A percentile compares a stretch with the other conserved stretches of the same genome.
Evolutionary conservation across 2,329 filamentous ascomycete genomes (phyloP).

Genomic region (Xylaria sp.): DNA sequence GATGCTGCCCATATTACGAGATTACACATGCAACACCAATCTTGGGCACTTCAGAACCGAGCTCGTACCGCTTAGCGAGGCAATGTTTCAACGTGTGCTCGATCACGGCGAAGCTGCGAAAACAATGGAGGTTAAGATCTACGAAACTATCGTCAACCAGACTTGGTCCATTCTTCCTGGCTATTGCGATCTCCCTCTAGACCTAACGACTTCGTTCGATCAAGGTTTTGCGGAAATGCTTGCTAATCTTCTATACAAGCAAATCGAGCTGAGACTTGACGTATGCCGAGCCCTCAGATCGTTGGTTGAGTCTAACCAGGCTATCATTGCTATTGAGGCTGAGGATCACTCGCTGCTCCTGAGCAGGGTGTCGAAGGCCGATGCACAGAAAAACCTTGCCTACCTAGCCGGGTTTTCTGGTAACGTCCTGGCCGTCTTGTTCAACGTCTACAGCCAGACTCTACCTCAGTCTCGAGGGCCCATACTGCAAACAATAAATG

Average conservation of each 20-base stretch:
- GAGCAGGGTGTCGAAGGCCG: slow-evolving; percentile 78
- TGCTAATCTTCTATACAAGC: slow-evolving; percentile 91
- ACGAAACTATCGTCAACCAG: slow-evolving; percentile 88
- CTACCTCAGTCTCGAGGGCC: slow-evolving; percentile 90
- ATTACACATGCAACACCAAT: slow-evolving; percentile 89
- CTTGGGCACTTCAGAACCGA: slow-evolving; percentile 86
- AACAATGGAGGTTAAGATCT: slow-evolving; percentile 97
- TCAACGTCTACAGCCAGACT: slow-evolving; percentile 98
- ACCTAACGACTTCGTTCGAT: slow-evolving; percentile 81
- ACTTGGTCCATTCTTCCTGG: slow-evolving; percentile 94
- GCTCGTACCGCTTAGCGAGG: slow-evolving; percentile 88
- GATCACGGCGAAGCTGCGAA: slow-evolving; percentile 85
- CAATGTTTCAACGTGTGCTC: slow-evolving; percentile 88
- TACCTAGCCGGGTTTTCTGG: slow-evolving; percentile 82
- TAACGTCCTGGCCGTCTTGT: slow-evolving; percentile 94
- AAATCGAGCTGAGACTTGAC: slow-evolving; percentile 86
- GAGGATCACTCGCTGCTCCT: slow-evolving; percentile 80
- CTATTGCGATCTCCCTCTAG: slow-evolving; percentile 92
- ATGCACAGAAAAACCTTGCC: slow-evolving; percentile 82
- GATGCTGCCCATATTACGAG: slow-evolving; percentile 91
- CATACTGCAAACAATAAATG: slow-evolving; percentile 93
- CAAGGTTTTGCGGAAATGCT: slow-evolving; percentile 89
- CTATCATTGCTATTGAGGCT: slow-evolving; percentile 75
- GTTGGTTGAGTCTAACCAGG: slow-evolving; percentile 91
- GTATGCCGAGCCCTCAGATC: slow-evolving; percentile 88